phyloP scores from a whole-genome alignment of 768 basidiomycete genomes.

The Boletales sp. region DNA sequence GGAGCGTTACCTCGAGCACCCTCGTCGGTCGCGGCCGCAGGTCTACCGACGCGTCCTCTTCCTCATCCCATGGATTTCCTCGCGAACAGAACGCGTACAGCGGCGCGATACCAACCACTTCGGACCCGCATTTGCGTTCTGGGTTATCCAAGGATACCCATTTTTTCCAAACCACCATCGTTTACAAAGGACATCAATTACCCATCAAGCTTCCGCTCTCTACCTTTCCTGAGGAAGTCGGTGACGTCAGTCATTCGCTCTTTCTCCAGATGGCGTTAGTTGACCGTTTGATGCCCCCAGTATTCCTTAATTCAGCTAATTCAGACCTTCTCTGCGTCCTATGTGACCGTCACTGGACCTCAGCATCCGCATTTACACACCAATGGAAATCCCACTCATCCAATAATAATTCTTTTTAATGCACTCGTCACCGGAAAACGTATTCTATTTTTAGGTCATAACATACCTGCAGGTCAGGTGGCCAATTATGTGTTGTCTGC shows the following conservation, averaged over 20 bases:
- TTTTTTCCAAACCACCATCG: conserved; percentile 83
- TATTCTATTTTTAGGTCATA: conserved; percentile 93
- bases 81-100: conserved; percentile 40
- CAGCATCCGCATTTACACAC: conserved; percentile 92
- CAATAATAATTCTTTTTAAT: conserved; percentile 94
- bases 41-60: conserved; percentile 71
- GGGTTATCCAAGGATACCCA: conserved; percentile 82
- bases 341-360: conserved; percentile 63
- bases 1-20: conserved; percentile 43
- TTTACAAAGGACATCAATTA: conserved; percentile 76
- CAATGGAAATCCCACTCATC: conserved; percentile 84
- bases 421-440: conserved; percentile 93
- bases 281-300: conserved; percentile 38
- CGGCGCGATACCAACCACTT: conserved; percentile 38
- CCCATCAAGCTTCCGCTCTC: conserved; percentile 90
- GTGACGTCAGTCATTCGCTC: conserved; percentile 64
- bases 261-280: not conserved
- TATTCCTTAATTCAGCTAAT: conserved; percentile 91
- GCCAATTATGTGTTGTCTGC: conserved; percentile 91
- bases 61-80: conserved; percentile 47
- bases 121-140: conserved; percentile 46
- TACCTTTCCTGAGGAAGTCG: conserved; percentile 92
- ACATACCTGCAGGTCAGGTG: conserved; percentile 84
- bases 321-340: conserved; percentile 69
- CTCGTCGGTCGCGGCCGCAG: conserved; percentile 49